A percentile compares a stretch with the other conserved stretches of the same genome.
These are phyloP conservation scores for Diaporthe batatas DNA, from an alignment of 2,329 filamentous ascomycete genomes.

Conservation along the genomic window DNA sequence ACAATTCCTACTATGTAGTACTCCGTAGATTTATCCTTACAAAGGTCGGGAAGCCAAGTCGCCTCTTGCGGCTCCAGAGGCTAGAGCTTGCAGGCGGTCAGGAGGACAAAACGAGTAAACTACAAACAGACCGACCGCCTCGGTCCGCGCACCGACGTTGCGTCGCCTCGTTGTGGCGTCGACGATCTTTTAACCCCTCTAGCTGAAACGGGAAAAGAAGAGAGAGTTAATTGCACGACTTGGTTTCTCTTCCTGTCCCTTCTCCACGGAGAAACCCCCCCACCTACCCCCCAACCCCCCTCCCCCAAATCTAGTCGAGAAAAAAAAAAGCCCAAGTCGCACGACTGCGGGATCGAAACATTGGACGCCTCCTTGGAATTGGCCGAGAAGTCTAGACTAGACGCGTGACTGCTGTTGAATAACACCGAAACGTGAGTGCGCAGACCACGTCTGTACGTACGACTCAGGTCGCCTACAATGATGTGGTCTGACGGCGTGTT, in stretches of 20 bases:
- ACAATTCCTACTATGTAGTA: too few relatives aligned
- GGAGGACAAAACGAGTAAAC: not conserved
- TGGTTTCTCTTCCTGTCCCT: not conserved
- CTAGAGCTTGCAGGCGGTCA: not conserved
- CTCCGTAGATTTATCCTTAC: not conserved
- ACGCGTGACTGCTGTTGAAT: too few relatives aligned
- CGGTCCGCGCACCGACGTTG: constrained; percentile 30
- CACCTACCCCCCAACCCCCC: not conserved
- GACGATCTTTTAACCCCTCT: constrained; percentile 14
- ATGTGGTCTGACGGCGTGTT: not conserved
- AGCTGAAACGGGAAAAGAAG: constrained; percentile 27
- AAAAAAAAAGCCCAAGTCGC: not conserved
- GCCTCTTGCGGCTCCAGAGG: not conserved
- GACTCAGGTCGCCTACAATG: not conserved
- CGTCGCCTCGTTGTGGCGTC: constrained; percentile 24
- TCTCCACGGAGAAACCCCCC: constrained; percentile 15
- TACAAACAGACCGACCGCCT: constrained; percentile 19
- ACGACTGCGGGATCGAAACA: constrained; percentile 33
- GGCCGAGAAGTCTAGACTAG: constrained; percentile 11
- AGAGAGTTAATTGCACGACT: not conserved
- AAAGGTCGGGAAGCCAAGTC: not conserved
- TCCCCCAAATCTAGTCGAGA: not conserved
- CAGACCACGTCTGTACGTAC: not conserved
- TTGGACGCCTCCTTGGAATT: constrained; percentile 27
- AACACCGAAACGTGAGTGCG: constrained; percentile 1